Base-by-base conservation (phyloP, 1,284 basidiomycete genomes). In the Rhodotorula sp. region DNA sequence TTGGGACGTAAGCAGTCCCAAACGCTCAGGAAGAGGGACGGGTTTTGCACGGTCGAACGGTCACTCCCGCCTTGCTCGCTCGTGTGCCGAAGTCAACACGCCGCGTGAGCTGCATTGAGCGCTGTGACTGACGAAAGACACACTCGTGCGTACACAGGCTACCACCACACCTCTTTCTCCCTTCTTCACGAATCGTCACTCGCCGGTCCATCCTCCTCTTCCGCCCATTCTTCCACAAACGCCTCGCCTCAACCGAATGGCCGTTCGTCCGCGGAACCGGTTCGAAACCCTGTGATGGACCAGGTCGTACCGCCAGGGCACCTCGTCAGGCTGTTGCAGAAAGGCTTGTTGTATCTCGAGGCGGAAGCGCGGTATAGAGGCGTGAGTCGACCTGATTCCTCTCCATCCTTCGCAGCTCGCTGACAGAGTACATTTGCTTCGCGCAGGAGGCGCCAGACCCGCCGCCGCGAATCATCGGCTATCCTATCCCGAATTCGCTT, bases 291-390 rank as follows among this genome's bases (percentile, higher is more conserved):
- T n/a, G 34, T 87, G 75, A 68, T 77, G 48, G 75, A 77, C 54
- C 57, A 72, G 15, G 86, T 89, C 73, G 86, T 92, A 34, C 88
- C 87, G n/a, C 86, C 90, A 27, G 91, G 90, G 17, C 89, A 91
- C 78, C 85, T 93, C 36, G 82, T 92, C 58, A 88, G 91, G 68
- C 85, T 92, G 22, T 84, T 92, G 44, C 85, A 86, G 79, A 92
- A 91, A 79, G 87, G 90, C 9, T 81, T 93, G 29, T 84, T 92
- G 20, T 92, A 91, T 75, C 83, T 85, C n/a, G 90, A 93, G 80
- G 90, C 90, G 48, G 91, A 92, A 81, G 85, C 87, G 2, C 49
- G 63, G 36, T 78, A 75, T 53, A 48, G 76, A 36, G 71, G 76
- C 20, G 76, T 77, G 29, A 20, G 73, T 72, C 6, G 39, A 22